Evolutionary conservation across 139 green algal genomes (phyloP), one percentile per base, ranked within the genome.

Genomic region (Chlamydomonas sphaeroides): DNA sequence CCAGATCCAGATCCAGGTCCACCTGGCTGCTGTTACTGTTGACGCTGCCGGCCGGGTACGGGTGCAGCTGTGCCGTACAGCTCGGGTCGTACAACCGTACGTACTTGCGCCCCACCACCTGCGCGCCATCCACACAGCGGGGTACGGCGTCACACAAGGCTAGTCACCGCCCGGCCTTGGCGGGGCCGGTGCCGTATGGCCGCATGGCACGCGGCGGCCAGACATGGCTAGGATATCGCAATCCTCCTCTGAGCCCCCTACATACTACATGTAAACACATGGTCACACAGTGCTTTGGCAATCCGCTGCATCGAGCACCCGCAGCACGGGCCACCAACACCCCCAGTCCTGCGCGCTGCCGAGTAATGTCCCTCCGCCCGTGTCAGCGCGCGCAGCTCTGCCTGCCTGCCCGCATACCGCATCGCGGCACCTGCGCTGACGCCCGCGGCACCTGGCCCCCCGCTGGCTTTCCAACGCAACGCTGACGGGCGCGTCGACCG

Each of bases 71-170:
- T 3, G 48, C 0, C 20, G 88, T 90, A 20, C 86, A 38, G 1
- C 49, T 30, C 0, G 95, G 93, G 5, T 76, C 15, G 87, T 98
- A 99, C 61, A 99, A 84, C 11, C 96, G 92, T 25, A 99, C 89
- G 83, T 99, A 99, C 92, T 99, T 99, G 78, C 70, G 66, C 8
- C 96, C 96, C 18, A 98, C 93, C 51, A 96, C 94, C 87, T 95
- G 90, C 65, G 57, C n/a, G 42, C 36, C 57, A 59, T 4, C 17
- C 42, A 45, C 26, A 57, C 65, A 35, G n/a, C 7, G 77, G 5
- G 2, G 21, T 11, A 48, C n/a, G 32, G 14, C 14, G 23, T 1
- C 41, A 61, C 2, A 5, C 42, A 20, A 5, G 5, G 28, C 15
- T 5, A 20, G 20, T 5, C 8, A 61, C 15, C 20, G 53, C 53